Conservation (phyloP, 2,329 filamentous ascomycete genomes). For the Talaromyces marneffei region DNA sequence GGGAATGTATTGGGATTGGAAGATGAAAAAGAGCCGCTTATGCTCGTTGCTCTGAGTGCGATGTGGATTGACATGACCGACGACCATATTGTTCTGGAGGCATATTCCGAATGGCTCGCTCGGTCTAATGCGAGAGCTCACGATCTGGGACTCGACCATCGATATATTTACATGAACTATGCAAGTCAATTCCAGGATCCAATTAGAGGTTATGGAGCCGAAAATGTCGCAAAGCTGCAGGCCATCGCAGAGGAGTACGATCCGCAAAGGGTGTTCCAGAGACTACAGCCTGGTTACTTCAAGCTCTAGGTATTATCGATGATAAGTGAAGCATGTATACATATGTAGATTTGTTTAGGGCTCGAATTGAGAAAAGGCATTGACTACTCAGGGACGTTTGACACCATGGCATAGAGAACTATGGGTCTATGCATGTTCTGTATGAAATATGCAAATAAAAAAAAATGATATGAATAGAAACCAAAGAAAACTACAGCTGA, state of each 20-base stretch:
- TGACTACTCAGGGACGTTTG: too few relatives aligned
- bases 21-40: neutral
- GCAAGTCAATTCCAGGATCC: neutral
- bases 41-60: neutral
- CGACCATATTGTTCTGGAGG: neutral
- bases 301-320: too few relatives aligned
- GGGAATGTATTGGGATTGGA: neutral
- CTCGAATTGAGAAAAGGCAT: too few relatives aligned
- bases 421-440: too few relatives aligned
- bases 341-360: too few relatives aligned
- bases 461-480: too few relatives aligned
- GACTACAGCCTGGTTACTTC: slow-evolving; percentile 25
- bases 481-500: too few relatives aligned
- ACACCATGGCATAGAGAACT: too few relatives aligned
- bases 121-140: neutral
- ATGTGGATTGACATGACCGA: neutral
- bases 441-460: too few relatives aligned
- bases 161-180: neutral
- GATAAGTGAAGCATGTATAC: too few relatives aligned
- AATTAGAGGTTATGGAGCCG: neutral
- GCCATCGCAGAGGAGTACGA: slow-evolving; percentile 22
- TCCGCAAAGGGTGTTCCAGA: slow-evolving; percentile 23
- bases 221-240: neutral
- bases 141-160: neutral
- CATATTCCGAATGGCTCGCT: neutral